Percentiles rank a stretch among this genome's conserved stretches.
These are phyloP conservation scores for Phytophthora capsici DNA, from an alignment of 352 stramenopile species.

Conservation along the genomic window DNA sequence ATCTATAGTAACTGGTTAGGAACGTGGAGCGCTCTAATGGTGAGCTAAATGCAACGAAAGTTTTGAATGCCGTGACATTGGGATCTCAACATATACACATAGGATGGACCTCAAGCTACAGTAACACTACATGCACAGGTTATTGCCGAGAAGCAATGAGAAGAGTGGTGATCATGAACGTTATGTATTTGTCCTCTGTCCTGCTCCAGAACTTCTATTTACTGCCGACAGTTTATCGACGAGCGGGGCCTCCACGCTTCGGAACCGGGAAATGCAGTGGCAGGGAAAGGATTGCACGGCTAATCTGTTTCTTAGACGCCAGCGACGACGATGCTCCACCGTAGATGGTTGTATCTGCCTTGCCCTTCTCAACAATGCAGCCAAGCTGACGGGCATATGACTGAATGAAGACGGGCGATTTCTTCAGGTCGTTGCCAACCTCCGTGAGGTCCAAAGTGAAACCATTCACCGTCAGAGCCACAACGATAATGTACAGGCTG, in stretches of 20 bases:
- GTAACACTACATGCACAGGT: no score
- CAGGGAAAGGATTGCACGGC: conserved; percentile 74
- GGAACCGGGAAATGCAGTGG: conserved; percentile 77
- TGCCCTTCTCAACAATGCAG: conserved; percentile 73
- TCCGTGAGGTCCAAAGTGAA: conserved; percentile 84
- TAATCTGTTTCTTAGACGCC: conserved; percentile 71
- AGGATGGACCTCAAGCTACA: no score
- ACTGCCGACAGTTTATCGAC: conserved; percentile 42
- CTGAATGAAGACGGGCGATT: conserved; percentile 50
- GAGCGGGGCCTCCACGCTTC: conserved; percentile 63
- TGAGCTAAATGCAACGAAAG: conserved; percentile 27
- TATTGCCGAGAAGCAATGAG: neutral
- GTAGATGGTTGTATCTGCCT: conserved; percentile 67
- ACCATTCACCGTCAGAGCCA: conserved; percentile 74
- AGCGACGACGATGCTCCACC: conserved; percentile 44
- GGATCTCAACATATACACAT: no score
- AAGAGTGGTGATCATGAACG: conserved; percentile 21
- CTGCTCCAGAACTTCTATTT: conserved; percentile 24
- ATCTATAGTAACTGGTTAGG: conserved; percentile 59
- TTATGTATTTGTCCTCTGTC: conserved; percentile 34
- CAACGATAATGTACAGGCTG: conserved; percentile 74
- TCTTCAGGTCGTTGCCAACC: conserved; percentile 74
- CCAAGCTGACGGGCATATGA: conserved; percentile 79
- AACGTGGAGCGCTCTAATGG: conserved; percentile 14
- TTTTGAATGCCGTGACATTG: conserved; percentile 30